Evolutionary conservation across 2,329 filamentous ascomycete species (phyloP), one percentile per base, ranked within the genome.

Genomic region (Phyllachora maydis): DNA sequence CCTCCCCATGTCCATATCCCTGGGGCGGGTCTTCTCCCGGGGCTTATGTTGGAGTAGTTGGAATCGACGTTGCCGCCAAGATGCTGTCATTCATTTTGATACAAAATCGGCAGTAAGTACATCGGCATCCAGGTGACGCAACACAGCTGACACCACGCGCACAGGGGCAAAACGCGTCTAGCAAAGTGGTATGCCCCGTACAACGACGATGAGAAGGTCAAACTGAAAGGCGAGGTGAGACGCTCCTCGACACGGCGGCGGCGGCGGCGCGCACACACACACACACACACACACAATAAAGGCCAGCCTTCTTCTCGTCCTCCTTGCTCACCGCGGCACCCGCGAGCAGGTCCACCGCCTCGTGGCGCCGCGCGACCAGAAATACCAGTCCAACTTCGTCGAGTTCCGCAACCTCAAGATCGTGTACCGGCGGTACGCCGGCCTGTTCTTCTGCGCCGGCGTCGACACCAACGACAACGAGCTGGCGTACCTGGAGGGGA

Each of bases 311-410:
- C 11, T 14, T 20, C 4, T n/a, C 6, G 11, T 15, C 19, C 17
- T 14, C 23, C 10, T 17, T 5, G 11, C 14, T 16, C 13, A 6
- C n/a, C n/a, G n/a, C n/a, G n/a, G n/a, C n/a, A n/a, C 11, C 19
- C 18, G 18, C 14, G 18, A 23, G 2, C 38, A 82, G 74, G 78
- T 95, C 39, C 88, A 98, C 61, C 83, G 88, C 32, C 81, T 98
- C 36, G 85, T 98, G 30, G 88, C 88, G 0, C 88, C 88, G 5
- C 78, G 88, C 43, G 88, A 98, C 52, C 88, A 98, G 47, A 98
- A 98, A 47, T 92, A 98, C 59, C 88, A 98, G 49, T 92, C 82
- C 54, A 98, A 98, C 57, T 98, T 98, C 43, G 88, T 98, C 61
- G 88, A 98, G 54, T 74, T 76, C 56, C 76, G 79, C 35, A 78